Evolutionary conservation across 768 basidiomycete genomes (phyloP).

Genomic region (Pulveroboletus sp.): DNA sequence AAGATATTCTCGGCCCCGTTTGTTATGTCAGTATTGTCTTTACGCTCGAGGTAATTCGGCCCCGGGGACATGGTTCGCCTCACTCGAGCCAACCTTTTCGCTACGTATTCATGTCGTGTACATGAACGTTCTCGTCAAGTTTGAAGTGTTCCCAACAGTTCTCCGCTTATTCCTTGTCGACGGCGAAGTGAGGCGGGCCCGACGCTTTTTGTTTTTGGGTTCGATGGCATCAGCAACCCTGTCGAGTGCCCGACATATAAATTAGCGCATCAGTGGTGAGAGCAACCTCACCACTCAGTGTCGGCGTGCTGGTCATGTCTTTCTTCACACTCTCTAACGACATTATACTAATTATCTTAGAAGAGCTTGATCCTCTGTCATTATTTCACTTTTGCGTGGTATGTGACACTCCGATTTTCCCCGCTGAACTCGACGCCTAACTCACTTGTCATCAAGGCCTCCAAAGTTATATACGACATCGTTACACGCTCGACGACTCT

Average conservation of each 20-base stretch:
- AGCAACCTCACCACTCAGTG: constrained; percentile 15
- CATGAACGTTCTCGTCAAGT: constrained; percentile 23
- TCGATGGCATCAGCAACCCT: constrained; percentile 20
- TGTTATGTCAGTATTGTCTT: constrained; percentile 26
- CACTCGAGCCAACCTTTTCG: constrained; percentile 16
- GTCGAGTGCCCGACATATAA: constrained; percentile 29
- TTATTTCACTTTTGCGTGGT: constrained; percentile 31
- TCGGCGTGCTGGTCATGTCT: constrained; percentile 35
- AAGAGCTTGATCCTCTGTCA: constrained; percentile 32
- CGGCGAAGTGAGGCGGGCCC: constrained; percentile 28
- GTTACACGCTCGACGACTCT: constrained; percentile 23
- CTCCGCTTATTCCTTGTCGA: constrained; percentile 30
- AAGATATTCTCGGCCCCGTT: constrained; percentile 26
- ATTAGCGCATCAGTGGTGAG: constrained; percentile 11
- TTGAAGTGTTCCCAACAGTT: constrained; percentile 23
- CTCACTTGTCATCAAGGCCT: constrained; percentile 19
- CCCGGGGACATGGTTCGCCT: constrained; percentile 19
- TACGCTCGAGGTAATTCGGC: constrained; percentile 19
- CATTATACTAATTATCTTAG: constrained; percentile 28
- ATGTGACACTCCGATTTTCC: not conserved
- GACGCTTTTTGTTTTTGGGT: constrained; percentile 34
- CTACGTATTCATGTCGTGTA: constrained; percentile 27
- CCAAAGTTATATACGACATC: constrained; percentile 17
- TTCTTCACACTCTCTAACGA: constrained; percentile 30
- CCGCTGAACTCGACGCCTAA: not conserved